Evolutionary conservation across 352 stramenopile genomes (phyloP).

Genomic region (Pythium dissotocum): DNA sequence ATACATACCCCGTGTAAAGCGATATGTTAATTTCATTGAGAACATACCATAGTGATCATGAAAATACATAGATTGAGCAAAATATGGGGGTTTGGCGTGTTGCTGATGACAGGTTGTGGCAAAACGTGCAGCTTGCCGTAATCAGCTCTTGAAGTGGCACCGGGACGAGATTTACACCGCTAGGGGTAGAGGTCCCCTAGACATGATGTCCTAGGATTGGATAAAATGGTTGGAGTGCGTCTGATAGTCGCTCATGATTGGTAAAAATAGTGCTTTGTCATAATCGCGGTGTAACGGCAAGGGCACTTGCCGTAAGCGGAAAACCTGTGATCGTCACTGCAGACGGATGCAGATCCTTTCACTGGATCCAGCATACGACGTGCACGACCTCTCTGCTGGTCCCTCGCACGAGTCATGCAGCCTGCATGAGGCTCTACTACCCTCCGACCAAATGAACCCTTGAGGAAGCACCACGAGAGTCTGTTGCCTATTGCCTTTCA

Average conservation of each 20-base stretch:
- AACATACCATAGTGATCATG: background rate
- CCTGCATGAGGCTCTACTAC: too few relatives aligned
- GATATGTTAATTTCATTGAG: background rate
- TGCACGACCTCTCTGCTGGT: too few relatives aligned
- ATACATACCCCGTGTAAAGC: background rate
- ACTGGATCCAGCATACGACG: background rate
- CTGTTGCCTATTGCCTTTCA: too few relatives aligned
- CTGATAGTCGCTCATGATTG: background rate
- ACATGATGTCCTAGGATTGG: background rate
- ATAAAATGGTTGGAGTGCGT: background rate
- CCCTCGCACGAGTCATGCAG: too few relatives aligned
- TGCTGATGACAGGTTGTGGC: background rate
- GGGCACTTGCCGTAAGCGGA: background rate
- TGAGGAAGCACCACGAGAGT: too few relatives aligned
- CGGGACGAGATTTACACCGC: background rate
- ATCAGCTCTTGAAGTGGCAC: constrained; percentile 5
- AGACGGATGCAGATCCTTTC: background rate
- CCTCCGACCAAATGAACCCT: too few relatives aligned
- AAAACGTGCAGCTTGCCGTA: background rate
- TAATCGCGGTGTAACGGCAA: background rate
- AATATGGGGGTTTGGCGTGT: background rate
- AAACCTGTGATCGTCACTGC: background rate
- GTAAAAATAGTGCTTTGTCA: background rate
- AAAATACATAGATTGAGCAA: background rate
- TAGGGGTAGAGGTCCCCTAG: background rate